phyloP scores from a whole-genome alignment of 768 basidiomycete genomes.

The Lentinus tigrinus region DNA sequence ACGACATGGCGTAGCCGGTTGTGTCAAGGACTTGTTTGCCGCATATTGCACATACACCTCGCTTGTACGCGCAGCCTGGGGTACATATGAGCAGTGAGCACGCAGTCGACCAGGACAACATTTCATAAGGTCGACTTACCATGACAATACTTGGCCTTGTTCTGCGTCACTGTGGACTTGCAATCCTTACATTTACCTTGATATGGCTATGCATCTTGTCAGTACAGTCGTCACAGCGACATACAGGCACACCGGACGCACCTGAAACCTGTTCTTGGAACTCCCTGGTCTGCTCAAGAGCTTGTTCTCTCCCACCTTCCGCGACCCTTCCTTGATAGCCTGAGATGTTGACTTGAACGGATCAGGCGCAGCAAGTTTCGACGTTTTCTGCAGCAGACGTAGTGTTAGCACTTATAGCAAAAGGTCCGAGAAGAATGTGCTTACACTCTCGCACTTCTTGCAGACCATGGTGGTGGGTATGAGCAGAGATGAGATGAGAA shows the following conservation, averaged over 20 bases:
- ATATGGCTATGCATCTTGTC: conserved; percentile 57
- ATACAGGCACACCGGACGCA: conserved; percentile 30
- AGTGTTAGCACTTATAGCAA: conserved; percentile 5
- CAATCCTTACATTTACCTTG: conserved; percentile 87
- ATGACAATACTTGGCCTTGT: conserved; percentile 87
- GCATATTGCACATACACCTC: conserved; percentile 84
- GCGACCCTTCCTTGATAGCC: conserved; percentile 76
- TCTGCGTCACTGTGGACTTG: conserved; percentile 81
- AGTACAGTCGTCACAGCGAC: conserved; percentile 11
- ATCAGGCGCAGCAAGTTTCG: conserved; percentile 87
- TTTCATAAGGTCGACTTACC: conserved; percentile 42
- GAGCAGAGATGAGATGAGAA: neutral
- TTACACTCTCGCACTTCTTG: conserved; percentile 78
- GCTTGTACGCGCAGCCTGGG: conserved; percentile 84
- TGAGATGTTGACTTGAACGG: conserved; percentile 74
- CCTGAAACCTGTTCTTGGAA: conserved; percentile 78
- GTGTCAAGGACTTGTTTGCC: conserved; percentile 87
- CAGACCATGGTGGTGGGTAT: conserved; percentile 64
- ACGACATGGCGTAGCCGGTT: conserved; percentile 80
- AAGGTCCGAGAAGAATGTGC: conserved; percentile 21
- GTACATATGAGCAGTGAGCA: neutral
- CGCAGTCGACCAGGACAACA: neutral
- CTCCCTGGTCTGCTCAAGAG: conserved; percentile 66
- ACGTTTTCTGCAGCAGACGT: conserved; percentile 67
- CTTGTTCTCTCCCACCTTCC: conserved; percentile 81